A percentile compares a stretch with the other conserved stretches of the same genome.
These are phyloP conservation scores for Puya raimondii DNA, from an alignment of 176 grass and related monocot species.

Conservation along the genomic window DNA sequence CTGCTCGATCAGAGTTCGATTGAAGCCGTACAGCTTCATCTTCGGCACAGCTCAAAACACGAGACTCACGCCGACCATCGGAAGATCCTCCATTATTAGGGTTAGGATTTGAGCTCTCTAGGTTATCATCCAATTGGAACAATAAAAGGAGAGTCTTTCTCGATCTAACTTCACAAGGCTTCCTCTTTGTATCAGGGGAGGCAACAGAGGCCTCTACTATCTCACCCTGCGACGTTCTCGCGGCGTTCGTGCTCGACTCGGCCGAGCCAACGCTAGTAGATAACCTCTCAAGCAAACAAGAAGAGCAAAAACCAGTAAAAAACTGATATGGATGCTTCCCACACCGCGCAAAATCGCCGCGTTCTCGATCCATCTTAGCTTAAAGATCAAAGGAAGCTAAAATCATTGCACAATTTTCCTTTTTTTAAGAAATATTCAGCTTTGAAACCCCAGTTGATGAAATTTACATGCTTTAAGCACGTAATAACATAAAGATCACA, in stretches of 20 bases:
- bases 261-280: background rate
- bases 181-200: background rate
- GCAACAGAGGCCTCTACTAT: constrained; percentile 1
- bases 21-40: background rate
- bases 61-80: background rate
- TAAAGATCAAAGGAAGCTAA: background rate
- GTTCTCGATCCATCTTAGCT: constrained; percentile 1
- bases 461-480: background rate
- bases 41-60: background rate
- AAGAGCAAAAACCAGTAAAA: constrained; percentile 9
- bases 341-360: constrained; percentile 2
- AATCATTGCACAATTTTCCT: background rate
- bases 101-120: background rate
- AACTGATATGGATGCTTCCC: constrained; percentile 9
- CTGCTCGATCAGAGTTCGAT: background rate
- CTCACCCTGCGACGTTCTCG: background rate
- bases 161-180: background rate
- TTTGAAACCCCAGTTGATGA: background rate
- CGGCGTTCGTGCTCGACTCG: background rate
- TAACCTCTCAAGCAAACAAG: constrained; percentile 1
- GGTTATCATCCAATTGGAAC: constrained; percentile 4
- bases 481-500: background rate
- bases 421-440: background rate
- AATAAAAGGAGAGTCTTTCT: constrained; percentile 4
- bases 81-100: background rate